phyloP scores from a whole-genome alignment of 2,329 filamentous ascomycete species.

The Botrytis paeoniae region DNA sequence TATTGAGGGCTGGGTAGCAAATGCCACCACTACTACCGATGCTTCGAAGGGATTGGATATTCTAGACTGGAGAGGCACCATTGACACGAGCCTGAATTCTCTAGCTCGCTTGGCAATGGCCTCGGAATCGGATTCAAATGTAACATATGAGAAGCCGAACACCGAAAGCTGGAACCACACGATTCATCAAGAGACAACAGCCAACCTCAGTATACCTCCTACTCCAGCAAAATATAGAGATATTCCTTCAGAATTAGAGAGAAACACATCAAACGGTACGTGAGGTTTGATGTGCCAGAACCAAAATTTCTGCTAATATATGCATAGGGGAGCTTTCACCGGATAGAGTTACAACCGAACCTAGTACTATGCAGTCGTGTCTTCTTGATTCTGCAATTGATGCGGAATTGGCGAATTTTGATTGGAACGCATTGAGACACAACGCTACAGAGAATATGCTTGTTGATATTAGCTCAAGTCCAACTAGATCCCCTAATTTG shows the following conservation, averaged over 20 bases:
- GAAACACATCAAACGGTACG: background rate
- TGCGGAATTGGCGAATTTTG: background rate
- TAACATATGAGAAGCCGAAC: background rate
- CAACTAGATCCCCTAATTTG: conserved; percentile 1
- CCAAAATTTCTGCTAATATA: background rate
- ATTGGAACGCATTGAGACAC: conserved; percentile 7
- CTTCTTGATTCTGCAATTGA: conserved; percentile 14
- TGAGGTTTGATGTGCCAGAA: background rate
- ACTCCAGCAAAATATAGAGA: background rate
- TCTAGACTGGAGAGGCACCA: background rate
- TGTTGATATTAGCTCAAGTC: conserved; percentile 5
- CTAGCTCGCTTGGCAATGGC: conserved; percentile 6
- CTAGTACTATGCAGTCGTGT: background rate
- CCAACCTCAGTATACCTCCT: background rate
- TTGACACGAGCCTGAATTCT: background rate
- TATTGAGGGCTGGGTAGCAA: conserved; percentile 14
- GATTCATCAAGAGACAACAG: background rate
- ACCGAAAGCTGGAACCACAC: background rate
- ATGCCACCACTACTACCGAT: background rate
- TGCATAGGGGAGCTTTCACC: background rate
- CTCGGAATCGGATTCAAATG: background rate
- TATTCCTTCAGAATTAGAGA: background rate
- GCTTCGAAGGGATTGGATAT: background rate
- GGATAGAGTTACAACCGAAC: background rate
- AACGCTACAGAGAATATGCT: background rate